Conservation (phyloP, 768 basidiomycete species). For the Obba rivulosa region DNA sequence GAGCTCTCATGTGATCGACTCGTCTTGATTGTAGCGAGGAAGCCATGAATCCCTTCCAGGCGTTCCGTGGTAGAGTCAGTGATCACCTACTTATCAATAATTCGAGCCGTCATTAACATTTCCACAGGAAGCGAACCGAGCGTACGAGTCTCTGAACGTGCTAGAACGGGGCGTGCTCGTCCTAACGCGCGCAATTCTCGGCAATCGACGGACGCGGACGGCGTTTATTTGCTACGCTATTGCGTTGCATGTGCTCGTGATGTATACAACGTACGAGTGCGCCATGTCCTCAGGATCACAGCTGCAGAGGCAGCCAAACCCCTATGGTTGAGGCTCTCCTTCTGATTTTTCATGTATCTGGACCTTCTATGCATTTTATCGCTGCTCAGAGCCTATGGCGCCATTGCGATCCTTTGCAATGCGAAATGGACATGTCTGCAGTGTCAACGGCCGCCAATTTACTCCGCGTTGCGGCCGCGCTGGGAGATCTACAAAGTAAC, state of each 20-base stretch:
- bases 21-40: slow-evolving; percentile 48
- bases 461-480: too few relatives aligned
- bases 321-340: slow-evolving; percentile 21
- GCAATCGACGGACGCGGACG: slow-evolving; percentile 84
- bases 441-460: too few relatives aligned
- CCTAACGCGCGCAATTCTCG: slow-evolving; percentile 80
- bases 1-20: background rate
- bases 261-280: slow-evolving; percentile 76
- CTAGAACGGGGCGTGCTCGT: slow-evolving; percentile 84
- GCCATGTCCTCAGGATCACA: slow-evolving; percentile 45
- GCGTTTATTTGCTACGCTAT: slow-evolving; percentile 87
- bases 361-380: background rate
- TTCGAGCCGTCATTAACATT: slow-evolving; percentile 1
- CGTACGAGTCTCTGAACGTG: slow-evolving; percentile 86
- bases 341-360: background rate
- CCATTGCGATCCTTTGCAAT: too few relatives aligned
- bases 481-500: too few relatives aligned
- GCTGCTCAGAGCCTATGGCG: too few relatives aligned
- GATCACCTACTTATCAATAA: background rate
- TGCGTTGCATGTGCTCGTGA: slow-evolving; percentile 72
- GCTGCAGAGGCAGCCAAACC: slow-evolving; percentile 47
- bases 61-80: slow-evolving; percentile 90
- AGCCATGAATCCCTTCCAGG: slow-evolving; percentile 97
- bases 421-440: too few relatives aligned
- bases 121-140: slow-evolving; percentile 86